phyloP scores from a whole-genome alignment of 441 rosid species.

The Eutrema salsugineum region DNA sequence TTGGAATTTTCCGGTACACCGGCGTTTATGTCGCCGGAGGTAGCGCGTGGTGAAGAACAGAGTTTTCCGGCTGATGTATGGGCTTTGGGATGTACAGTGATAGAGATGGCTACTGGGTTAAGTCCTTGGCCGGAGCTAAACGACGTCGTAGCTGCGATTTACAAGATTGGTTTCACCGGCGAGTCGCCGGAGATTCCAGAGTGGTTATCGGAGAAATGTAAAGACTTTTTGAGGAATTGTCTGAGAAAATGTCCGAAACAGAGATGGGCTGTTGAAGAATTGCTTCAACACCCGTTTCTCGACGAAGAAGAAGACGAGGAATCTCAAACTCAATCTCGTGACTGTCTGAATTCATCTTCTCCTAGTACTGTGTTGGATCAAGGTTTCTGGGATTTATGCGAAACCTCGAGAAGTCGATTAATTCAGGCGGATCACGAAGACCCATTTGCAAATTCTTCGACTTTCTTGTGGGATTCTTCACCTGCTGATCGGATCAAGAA shows the following conservation, averaged over 20 bases:
- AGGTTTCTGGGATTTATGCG: slow-evolving; percentile 60
- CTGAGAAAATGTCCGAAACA: slow-evolving; percentile 49
- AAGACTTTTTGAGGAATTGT: slow-evolving; percentile 68
- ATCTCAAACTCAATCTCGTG: background rate
- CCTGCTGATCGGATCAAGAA: slow-evolving; percentile 44
- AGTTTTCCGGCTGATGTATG: slow-evolving; percentile 73
- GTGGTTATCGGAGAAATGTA: slow-evolving; percentile 53
- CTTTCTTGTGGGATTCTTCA: slow-evolving; percentile 2
- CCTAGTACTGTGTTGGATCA: slow-evolving; percentile 75
- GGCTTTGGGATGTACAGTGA: slow-evolving; percentile 74
- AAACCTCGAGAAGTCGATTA: slow-evolving; percentile 32
- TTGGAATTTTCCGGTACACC: slow-evolving; percentile 79
- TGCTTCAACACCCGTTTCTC: slow-evolving; percentile 73
- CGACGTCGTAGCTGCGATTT: slow-evolving; percentile 66
- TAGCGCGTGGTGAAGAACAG: slow-evolving; percentile 74
- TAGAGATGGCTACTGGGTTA: slow-evolving; percentile 80
- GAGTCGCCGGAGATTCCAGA: slow-evolving; percentile 63
- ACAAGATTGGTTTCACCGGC: slow-evolving; percentile 67
- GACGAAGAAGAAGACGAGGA: slow-evolving; percentile 11
- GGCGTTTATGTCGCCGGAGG: slow-evolving; percentile 95
- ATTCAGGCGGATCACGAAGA: slow-evolving; percentile 9
- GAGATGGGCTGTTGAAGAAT: slow-evolving; percentile 55
- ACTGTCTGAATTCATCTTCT: slow-evolving; percentile 35
- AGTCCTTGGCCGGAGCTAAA: slow-evolving; percentile 65
- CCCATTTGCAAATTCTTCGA: slow-evolving; percentile 3